Evolutionary conservation across 108 stramenopile species (phyloP).

Genomic region (Cylindrotheca closterium): DNA sequence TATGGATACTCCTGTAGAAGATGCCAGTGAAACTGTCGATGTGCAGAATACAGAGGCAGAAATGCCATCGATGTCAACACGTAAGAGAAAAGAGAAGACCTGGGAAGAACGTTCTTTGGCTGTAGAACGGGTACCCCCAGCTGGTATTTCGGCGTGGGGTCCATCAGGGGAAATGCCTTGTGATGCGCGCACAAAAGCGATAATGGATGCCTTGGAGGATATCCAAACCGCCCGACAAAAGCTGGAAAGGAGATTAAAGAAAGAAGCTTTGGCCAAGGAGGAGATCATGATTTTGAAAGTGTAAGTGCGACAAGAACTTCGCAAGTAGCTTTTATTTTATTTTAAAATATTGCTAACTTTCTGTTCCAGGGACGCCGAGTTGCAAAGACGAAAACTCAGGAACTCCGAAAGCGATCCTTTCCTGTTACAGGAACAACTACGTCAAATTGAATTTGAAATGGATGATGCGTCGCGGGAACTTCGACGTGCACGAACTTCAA

Average conservation of each 20-base stretch:
- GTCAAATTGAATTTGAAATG: slow-evolving; percentile 60
- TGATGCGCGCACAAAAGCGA: slow-evolving; percentile 68
- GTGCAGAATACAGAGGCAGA: slow-evolving; percentile 1
- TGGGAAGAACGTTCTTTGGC: slow-evolving; percentile 30
- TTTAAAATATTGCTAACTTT: background rate
- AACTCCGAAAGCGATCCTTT: slow-evolving; percentile 31
- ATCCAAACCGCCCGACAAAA: slow-evolving; percentile 49
- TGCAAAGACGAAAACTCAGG: slow-evolving; percentile 37
- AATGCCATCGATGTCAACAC: background rate
- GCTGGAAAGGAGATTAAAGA: slow-evolving; percentile 48
- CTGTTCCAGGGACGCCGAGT: slow-evolving; percentile 29
- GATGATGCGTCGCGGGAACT: slow-evolving; percentile 65
- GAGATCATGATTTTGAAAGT: slow-evolving; percentile 67
- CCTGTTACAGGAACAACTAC: slow-evolving; percentile 31
- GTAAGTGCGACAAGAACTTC: slow-evolving; percentile 22
- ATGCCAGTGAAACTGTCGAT: slow-evolving; percentile 6
- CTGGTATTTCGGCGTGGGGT: slow-evolving; percentile 67
- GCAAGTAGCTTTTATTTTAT: background rate
- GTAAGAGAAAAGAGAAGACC: background rate
- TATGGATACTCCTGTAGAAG: slow-evolving; percentile 16
- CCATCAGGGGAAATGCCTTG: slow-evolving; percentile 61
- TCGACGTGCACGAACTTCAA: slow-evolving; percentile 53
- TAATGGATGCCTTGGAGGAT: slow-evolving; percentile 69
- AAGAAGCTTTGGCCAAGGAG: slow-evolving; percentile 55
- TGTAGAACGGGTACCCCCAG: slow-evolving; percentile 77